Base-by-base conservation (phyloP, 371 early-diverging fungal species). In the Lichtheimia corymbifera region DNA sequence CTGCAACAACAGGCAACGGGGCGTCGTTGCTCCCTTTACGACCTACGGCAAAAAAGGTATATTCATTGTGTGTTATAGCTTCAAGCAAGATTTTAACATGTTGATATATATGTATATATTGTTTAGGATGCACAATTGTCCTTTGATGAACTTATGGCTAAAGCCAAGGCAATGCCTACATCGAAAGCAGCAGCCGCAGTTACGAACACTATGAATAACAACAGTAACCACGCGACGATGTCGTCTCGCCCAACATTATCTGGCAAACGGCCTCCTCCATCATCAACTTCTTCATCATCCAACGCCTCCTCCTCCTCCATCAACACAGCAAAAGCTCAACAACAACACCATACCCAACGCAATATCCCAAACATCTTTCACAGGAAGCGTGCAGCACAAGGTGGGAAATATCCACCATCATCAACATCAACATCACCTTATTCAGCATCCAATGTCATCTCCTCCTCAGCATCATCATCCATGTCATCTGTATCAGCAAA, bases 121-220 rank as follows among this genome's bases (percentile, higher is more conserved):
- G 20, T 18, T n/a, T 0, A 20, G 69, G 68, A 59, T 53, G 76
- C 64, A 9, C 66, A 75, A 15, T 64, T 72, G 59, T 67, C 72
- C 7, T 72, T 72, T 65, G 76, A 75, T 4, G 68, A 75, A 9
- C 42, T 75, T 15, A 70, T 75, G 72, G 59, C 59, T 27, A 70
- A 67, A 25, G 76, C 76, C 30, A 72, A 70, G 35, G 72, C 69
- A 24, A 63, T 72, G 57, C 60, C 69, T 5, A 47, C 49, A 40
- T 50, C 55, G 1, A 60, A 51, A 18, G 27, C 62, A 44, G 30
- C 54, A 18, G 17, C 55, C 40, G 20, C 54, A 5, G 5, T 1
- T 15, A 43, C 45, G 1, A 20, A 40, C 15, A 45, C 27, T 3
- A 25, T n/a, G 24, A 43, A 9, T 6, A 20, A 18, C 52, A 40